Conservation (phyloP, 441 rosid genomes). For the Viola pubescens region DNA sequence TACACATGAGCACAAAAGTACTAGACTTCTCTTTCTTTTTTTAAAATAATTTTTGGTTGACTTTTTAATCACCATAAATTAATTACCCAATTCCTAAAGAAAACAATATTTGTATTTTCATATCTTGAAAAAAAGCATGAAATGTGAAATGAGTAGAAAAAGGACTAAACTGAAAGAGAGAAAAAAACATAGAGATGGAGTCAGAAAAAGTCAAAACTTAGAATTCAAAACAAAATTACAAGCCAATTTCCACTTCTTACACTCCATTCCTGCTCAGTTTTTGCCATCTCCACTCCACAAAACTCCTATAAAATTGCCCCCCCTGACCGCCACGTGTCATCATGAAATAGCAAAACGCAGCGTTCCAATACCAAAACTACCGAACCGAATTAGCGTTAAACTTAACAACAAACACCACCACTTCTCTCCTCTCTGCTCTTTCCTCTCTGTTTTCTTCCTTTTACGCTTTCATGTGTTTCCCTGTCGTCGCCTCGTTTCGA, state of each 20-base stretch:
- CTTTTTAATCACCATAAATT: too few species aligned
- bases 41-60: too few species aligned
- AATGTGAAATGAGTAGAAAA: too few species aligned
- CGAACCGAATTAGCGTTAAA: slow-evolving; percentile 7
- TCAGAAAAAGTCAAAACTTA: background rate
- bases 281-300: background rate
- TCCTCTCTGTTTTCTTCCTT: background rate
- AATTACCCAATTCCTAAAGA: too few species aligned
- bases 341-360: background rate
- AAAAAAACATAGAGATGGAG: background rate
- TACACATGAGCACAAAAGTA: too few species aligned
- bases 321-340: too few species aligned
- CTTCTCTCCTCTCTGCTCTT: background rate
- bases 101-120: too few species aligned
- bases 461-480: slow-evolving; percentile 2
- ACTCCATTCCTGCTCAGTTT: background rate
- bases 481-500: slow-evolving; percentile 3
- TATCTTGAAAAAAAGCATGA: too few species aligned
- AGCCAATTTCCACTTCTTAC: background rate
- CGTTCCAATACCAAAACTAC: slow-evolving; percentile 15
- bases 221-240: background rate
- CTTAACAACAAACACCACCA: background rate
- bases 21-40: too few species aligned
- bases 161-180: background rate
- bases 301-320: too few species aligned